A percentile compares a stretch with the other conserved stretches of the same genome.
These are phyloP conservation scores for Tetraselmis striata DNA, from an alignment of 139 green algal species.

Conservation along the genomic window DNA sequence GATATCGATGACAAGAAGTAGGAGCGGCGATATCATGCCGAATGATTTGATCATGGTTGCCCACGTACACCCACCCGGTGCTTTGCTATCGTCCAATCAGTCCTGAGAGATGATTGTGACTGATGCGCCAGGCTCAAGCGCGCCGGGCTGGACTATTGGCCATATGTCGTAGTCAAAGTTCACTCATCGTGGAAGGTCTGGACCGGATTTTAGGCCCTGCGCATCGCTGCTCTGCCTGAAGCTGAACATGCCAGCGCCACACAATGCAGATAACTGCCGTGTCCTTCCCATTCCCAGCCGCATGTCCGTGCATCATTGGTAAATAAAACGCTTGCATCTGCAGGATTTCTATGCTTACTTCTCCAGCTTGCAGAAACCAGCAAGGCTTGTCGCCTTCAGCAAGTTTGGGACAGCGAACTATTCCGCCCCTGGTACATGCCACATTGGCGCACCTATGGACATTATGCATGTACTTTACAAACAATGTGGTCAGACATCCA, in stretches of 20 bases:
- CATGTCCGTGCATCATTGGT: not conserved
- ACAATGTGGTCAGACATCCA: no score
- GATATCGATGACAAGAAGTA: constrained; percentile 60
- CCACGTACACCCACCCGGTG: not conserved
- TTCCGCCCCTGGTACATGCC: constrained; percentile 28
- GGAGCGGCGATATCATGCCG: not conserved
- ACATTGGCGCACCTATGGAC: not conserved
- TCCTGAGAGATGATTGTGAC: not conserved
- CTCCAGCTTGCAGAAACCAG: constrained; percentile 25
- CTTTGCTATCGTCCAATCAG: not conserved
- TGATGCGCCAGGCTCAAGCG: constrained; percentile 55
- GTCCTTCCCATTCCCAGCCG: not conserved
- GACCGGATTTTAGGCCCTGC: not conserved
- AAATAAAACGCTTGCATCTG: not conserved
- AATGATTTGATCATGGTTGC: not conserved
- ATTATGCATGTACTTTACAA: no score
- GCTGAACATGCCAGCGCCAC: not conserved
- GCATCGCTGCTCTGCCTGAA: not conserved
- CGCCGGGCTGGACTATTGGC: constrained; percentile 84
- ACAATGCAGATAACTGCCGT: not conserved
- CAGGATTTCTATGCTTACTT: constrained; percentile 51
- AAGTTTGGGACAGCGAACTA: constrained; percentile 62
- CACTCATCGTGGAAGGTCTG: constrained; percentile 59
- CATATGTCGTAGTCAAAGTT: constrained; percentile 58
- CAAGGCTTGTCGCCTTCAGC: constrained; percentile 63